Evolutionary conservation across 129 eudicot species (phyloP), one percentile per base, ranked within the genome.

Genomic region (Ambrosia artemisiifolia): DNA sequence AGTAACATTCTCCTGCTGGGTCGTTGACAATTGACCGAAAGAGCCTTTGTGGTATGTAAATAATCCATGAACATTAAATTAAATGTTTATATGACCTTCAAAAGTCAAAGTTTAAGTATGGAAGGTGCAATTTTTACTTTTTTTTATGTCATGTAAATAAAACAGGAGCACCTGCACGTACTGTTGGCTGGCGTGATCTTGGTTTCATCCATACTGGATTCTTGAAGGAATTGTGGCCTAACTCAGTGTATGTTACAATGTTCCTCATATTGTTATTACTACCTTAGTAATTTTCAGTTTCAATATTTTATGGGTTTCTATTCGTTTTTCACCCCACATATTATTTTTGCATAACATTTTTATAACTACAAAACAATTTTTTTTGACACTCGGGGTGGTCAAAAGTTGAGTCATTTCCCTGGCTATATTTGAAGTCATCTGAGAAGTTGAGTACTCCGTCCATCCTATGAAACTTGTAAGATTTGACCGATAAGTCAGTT

Each of bases 161-260:
- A 57, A 43, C 76, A 90, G 96, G 93, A 74, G 85, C 94, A 42
- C 96, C 96, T 1, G 96, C 94, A 35, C 70, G 91, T 64, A 87
- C 96, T 0, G 88, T 90, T 10, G 96, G 96, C 50, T 90, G 96
- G 96, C 88, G 96, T 67, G 94, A 90, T 75, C 94, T 94, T 70
- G 91, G 94, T 28, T 87, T 83, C 72, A 83, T 90, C 51, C 96
- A 90, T 71, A 90, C 94, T 7, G 80, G 89, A 64, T 90, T 85
- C 74, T 77, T 90, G 67, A 77, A 83, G 65, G 91, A 81, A 42
- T 69, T 87, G 60, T 90, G 93, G 96, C 96, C 96, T 49, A 86
- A 84, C 62, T 69, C 83, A 60, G 70, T 70, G 92, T 89, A 86
- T 57, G 88, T 70, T 54, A 18, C 61, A 59, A 57, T 43, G 28